Evolutionary conservation across 805 yeast species (phyloP), one percentile per base, ranked within the genome.

Genomic region (Kurtzmaniella fragi): DNA sequence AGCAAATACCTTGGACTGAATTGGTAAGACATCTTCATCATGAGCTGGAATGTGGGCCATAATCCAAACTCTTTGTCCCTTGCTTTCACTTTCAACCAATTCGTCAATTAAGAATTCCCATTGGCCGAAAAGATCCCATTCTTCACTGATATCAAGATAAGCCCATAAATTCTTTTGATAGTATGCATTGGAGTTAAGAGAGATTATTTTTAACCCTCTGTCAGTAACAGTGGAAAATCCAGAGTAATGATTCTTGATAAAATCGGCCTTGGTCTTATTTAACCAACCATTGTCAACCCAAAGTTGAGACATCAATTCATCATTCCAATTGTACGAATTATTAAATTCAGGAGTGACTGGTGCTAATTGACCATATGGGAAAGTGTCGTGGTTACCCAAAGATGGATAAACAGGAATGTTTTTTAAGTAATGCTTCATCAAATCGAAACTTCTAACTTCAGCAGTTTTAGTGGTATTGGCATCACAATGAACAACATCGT

Each of bases 371-470:
- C 82, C 84, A 48, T 80, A 78, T 13, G 90, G 89, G 66, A 73
- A 82, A 25, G 80, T 75, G 52, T 82, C 89, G 57, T 83, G 88
- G 55, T 80, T 81, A 20, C 89, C 89, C 49, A 82, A 60, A 16
- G 76, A 77, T 9, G 86, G 71, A 52, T 63, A 80, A 4, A 82
- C 73, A 6, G 86, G 82, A 25, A 77, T 56, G 38, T 73, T 64
- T 14, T 69, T 62, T 41, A 82, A 67, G 47, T 49, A 67, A 39
- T 60, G 59, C 42, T 81, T 82, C 67, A 82, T 65, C 42, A 80
- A 72, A 12, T 67, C 74, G 32, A 83, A 86, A 44, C 84, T 79
- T 52, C 65, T 82, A 39, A 88, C 79, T 39, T 84, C 95, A 7
- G 82, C 81, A 7, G 72, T 85, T 6, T 70, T 86, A 44, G 85